A percentile compares a stretch with the other conserved stretches of the same genome.
These are phyloP conservation scores for Falciphora oryzae DNA, from an alignment of 2,329 filamentous ascomycete genomes.

Conservation along the genomic window DNA sequence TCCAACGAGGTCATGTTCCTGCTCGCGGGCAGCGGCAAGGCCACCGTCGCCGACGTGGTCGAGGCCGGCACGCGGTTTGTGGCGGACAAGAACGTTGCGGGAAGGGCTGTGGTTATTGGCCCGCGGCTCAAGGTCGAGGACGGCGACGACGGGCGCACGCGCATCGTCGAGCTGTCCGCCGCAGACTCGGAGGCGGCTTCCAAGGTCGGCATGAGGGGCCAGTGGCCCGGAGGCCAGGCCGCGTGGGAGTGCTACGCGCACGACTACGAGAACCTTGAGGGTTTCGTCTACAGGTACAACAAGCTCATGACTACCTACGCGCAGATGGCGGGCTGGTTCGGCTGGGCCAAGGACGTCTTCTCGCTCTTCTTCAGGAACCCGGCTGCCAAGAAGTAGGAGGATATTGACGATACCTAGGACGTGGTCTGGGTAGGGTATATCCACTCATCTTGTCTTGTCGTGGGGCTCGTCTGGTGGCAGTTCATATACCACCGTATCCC, in stretches of 20 bases:
- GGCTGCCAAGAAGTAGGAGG: not conserved
- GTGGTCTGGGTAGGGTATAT: too few species aligned
- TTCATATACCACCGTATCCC: too few species aligned
- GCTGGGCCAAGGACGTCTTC: slow-evolving; percentile 12
- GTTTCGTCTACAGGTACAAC: slow-evolving; percentile 21
- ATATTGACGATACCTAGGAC: too few species aligned
- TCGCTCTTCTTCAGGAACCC: slow-evolving; percentile 9
- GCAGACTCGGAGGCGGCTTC: not conserved
- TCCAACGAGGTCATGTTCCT: slow-evolving; percentile 39
- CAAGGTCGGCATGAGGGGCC: not conserved
- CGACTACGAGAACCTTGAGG: slow-evolving; percentile 21
- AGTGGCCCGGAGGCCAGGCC: slow-evolving; percentile 9
- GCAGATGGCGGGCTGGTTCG: slow-evolving; percentile 11
- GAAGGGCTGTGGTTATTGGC: slow-evolving; percentile 51
- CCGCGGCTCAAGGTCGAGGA: slow-evolving; percentile 44
- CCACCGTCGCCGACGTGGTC: slow-evolving; percentile 51
- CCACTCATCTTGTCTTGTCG: too few species aligned
- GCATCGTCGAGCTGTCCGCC: slow-evolving; percentile 15
- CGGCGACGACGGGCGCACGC: slow-evolving; percentile 27
- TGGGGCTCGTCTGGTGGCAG: too few species aligned
- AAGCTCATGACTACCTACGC: slow-evolving; percentile 9
- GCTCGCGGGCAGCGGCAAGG: slow-evolving; percentile 54
- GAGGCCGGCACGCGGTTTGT: slow-evolving; percentile 57
- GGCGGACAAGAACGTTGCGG: slow-evolving; percentile 49
- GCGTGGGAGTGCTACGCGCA: slow-evolving; percentile 17